Percentiles rank a stretch among this genome's conserved stretches.
These are phyloP conservation scores for Solanum tarijense DNA, from an alignment of 257 asterid genomes.

Conservation along the genomic window DNA sequence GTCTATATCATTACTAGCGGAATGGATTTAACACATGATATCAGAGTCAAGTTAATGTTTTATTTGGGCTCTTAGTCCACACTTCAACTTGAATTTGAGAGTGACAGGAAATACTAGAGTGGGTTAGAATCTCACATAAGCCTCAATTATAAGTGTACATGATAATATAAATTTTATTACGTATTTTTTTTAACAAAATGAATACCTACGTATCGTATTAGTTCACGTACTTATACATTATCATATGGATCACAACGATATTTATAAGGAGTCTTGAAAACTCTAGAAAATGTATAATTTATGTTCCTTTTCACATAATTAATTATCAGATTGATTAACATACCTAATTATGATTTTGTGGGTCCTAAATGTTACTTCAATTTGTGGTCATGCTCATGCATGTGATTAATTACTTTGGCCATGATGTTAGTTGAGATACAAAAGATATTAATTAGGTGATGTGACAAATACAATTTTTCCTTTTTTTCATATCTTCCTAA, in stretches of 20 bases:
- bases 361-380: not conserved
- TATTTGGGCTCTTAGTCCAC: not conserved
- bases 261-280: not conserved
- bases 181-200: not conserved
- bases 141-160: not conserved
- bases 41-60: rapidly evolving
- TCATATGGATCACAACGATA: not conserved
- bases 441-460: not conserved
- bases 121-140: not conserved
- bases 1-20: not conserved
- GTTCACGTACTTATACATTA: not conserved
- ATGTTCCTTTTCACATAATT: not conserved
- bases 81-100: not conserved
- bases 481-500: not conserved
- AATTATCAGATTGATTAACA: not conserved
- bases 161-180: not conserved
- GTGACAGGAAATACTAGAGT: not conserved
- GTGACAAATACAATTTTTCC: not conserved
- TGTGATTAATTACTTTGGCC: not conserved
- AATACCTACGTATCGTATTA: not conserved
- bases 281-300: not conserved
- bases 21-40: not conserved
- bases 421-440: not conserved
- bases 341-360: not conserved
- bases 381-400: not conserved